Percentiles rank a stretch among this genome's conserved stretches.
These are phyloP conservation scores for Lodderomyces parapsilosis DNA, from an alignment of 1,139 yeast genomes.

Conservation along the genomic window DNA sequence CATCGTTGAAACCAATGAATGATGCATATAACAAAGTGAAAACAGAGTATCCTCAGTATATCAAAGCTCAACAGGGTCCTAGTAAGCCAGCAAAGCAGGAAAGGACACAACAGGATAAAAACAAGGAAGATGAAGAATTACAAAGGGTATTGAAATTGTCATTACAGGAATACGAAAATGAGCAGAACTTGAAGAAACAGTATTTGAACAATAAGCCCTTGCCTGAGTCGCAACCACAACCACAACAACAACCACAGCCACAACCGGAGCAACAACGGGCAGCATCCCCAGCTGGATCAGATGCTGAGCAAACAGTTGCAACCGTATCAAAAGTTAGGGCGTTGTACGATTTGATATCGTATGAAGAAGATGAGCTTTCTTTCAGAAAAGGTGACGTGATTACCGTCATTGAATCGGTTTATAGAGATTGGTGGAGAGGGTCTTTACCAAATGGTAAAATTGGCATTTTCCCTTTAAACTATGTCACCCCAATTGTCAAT, in stretches of 20 bases:
- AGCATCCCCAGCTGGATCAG: conserved; percentile 11
- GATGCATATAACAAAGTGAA: conserved; percentile 55
- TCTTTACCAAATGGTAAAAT: conserved; percentile 67
- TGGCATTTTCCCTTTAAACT: conserved; percentile 94
- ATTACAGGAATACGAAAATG: conserved; percentile 58
- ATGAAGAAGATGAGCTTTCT: conserved; percentile 69
- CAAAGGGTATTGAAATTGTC: conserved; percentile 79
- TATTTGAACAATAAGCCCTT: conserved; percentile 31
- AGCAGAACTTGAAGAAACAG: conserved; percentile 30
- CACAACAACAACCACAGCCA: conserved; percentile 7
- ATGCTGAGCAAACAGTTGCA: conserved; percentile 37
- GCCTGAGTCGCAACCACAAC: conserved; percentile 20
- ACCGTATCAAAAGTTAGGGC: conserved; percentile 76
- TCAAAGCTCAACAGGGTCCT: conserved; percentile 36
- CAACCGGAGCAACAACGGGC: conserved; percentile 6
- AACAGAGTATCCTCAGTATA: conserved; percentile 43
- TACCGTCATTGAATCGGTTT: conserved; percentile 82
- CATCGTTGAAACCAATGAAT: conserved; percentile 68
- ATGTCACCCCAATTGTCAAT: conserved; percentile 77
- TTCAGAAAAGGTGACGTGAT: conserved; percentile 76
- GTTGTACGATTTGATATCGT: conserved; percentile 72
- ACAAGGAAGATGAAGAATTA: conserved; percentile 75
- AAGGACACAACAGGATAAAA: conserved; percentile 47
- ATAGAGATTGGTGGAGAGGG: conserved; percentile 97
- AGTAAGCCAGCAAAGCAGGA: conserved; percentile 61